Base-by-base conservation (phyloP, 495 filamentous ascomycete genomes). In the Aspergillus olivimuriae region DNA sequence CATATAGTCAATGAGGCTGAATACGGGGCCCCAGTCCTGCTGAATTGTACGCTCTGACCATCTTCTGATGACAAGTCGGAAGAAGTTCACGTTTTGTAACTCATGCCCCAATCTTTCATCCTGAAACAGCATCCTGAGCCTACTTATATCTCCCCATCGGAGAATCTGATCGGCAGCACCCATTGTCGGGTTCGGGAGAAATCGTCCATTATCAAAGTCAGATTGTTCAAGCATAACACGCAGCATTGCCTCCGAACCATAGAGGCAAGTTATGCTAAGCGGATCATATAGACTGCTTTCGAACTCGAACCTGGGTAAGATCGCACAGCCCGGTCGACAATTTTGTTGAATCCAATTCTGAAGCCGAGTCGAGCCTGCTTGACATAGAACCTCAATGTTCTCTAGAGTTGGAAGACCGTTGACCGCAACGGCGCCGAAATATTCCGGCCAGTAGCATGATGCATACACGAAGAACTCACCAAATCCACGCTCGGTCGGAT, bases 331-430 rank as follows among this genome's bases (percentile, higher is more conserved):
- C 31, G 55, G 55, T 30, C 55, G 51, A 52, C 51, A 46, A 17
- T 55, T 55, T 43, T 58, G 48, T 35, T 58, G 47, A 40, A 45
- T 52, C 55, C 55, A 55, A 43, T 58, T 58, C 19, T 35, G 37
- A 37, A 58, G 51, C 19, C 43, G 45, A 45, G 40, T 55, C 10
- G 48, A 58, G 0, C 43, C 51, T 35, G 45, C 35, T 34, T 42
- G 52, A 23, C 51, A 58, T 20, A 55, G 3, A 38, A 9, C 48
- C 39, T 58, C 51, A 8, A 58, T 49, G 33, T 37, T 48, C 28
- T 41, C 34, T 26, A 58, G 45, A 47, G 20, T 40, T 31, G 55
- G 48, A 48, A 55, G 39, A 47, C 41, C 39, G 23, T 46, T 39
- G 14, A 28, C 28, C 8, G 20, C 34, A 21, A 44, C 20, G 18